Conservation (phyloP, 495 filamentous ascomycete genomes). For the Trichocladium antarcticum region DNA sequence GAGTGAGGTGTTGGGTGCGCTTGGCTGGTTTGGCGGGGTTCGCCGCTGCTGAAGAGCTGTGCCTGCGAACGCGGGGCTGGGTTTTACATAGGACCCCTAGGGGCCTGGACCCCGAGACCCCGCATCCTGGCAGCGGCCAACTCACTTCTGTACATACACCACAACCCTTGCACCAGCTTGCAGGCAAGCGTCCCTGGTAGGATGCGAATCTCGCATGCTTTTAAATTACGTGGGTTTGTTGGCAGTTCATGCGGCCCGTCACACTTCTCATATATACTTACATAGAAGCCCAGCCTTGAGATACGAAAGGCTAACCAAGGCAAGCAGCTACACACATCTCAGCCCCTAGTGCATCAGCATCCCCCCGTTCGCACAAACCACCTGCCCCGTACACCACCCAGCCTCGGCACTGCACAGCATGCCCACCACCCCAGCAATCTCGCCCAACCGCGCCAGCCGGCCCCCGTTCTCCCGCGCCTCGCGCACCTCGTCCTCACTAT, state of each 20-base stretch:
- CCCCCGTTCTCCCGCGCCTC: conserved; percentile 50
- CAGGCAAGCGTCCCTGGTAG: too few relatives aligned
- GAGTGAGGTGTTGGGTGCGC: neutral
- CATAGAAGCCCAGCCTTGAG: too few relatives aligned
- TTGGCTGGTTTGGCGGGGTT: conserved; percentile 1
- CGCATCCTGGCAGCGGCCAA: neutral
- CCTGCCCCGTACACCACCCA: conserved; percentile 72
- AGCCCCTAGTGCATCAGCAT: conserved; percentile 46
- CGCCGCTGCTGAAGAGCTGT: neutral
- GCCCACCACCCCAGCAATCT: conserved; percentile 75
- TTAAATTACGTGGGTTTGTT: too few relatives aligned
- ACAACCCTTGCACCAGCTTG: neutral
- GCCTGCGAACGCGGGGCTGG: conserved; percentile 5
- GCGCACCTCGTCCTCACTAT: conserved; percentile 48
- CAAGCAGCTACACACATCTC: too few relatives aligned
- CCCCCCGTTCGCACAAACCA: conserved; percentile 81
- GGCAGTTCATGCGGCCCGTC: too few relatives aligned
- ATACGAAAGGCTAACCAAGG: too few relatives aligned
- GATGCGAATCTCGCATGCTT: too few relatives aligned
- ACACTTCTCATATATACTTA: too few relatives aligned
- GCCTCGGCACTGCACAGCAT: conserved; percentile 70
- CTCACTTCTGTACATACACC: too few relatives aligned
- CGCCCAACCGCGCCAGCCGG: conserved; percentile 57
- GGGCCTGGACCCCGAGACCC: too few relatives aligned
- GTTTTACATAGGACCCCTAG: too few relatives aligned